Conservation (phyloP, 2,329 filamentous ascomycete species). For the Lasiodiplodia gonubiensis region DNA sequence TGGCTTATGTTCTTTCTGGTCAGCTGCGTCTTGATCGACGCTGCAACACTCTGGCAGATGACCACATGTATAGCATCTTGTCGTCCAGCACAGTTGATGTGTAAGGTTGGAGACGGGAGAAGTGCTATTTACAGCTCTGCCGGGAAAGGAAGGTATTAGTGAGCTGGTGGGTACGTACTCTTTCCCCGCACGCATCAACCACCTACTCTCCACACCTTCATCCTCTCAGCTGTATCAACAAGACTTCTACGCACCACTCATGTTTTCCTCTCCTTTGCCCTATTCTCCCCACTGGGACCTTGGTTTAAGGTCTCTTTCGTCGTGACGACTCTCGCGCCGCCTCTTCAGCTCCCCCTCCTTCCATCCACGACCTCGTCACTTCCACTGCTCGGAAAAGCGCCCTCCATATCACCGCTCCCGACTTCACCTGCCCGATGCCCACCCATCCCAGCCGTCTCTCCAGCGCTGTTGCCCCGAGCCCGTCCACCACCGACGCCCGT, state of each 20-base stretch:
- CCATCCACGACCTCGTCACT: background rate
- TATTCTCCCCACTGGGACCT: background rate
- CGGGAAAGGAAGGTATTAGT: background rate
- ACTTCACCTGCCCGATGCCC: too few species aligned
- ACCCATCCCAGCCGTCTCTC: too few species aligned
- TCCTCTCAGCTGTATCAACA: background rate
- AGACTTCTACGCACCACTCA: background rate
- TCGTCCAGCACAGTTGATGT: background rate
- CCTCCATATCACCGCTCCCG: too few species aligned
- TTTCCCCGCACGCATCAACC: slow-evolving; percentile 14
- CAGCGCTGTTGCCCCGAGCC: too few species aligned
- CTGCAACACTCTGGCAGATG: background rate
- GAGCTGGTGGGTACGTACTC: background rate
- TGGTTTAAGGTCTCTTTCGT: background rate
- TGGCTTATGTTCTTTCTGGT: background rate
- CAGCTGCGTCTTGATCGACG: background rate
- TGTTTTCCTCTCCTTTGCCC: background rate
- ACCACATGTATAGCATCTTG: background rate
- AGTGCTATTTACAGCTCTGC: background rate
- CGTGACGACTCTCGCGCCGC: background rate
- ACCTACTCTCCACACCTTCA: background rate
- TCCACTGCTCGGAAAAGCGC: too few species aligned
- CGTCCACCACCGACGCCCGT: too few species aligned
- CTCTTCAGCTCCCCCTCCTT: background rate
- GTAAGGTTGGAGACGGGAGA: background rate